A percentile compares a stretch with the other conserved stretches of the same genome.
phyloP scores from a whole-genome alignment of 1,139 yeast genomes.

The Candida freyschussii region DNA sequence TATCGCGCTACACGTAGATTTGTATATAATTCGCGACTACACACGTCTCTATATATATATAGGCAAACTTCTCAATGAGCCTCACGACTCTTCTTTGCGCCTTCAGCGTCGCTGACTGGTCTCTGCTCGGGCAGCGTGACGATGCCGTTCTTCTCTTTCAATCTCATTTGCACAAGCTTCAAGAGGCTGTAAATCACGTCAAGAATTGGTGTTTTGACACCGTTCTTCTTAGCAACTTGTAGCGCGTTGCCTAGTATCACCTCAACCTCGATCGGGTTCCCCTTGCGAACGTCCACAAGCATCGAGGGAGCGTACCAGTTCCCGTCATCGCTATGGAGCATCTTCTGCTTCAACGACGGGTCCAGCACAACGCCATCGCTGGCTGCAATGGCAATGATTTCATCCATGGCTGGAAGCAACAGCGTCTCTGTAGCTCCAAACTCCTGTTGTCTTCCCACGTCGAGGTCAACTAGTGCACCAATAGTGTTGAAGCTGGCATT shows the following conservation, averaged over 20 bases:
- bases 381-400: constrained; percentile 56
- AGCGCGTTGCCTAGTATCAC: constrained; percentile 71
- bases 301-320: constrained; percentile 65
- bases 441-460: constrained; percentile 55
- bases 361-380: constrained; percentile 53
- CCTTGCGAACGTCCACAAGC: constrained; percentile 67
- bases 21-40: no score
- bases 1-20: no score
- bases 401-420: constrained; percentile 61
- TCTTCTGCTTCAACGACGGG: constrained; percentile 37
- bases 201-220: constrained; percentile 56
- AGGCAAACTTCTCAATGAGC: no score
- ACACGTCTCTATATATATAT: no score
- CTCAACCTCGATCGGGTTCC: constrained; percentile 67
- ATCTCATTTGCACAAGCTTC: constrained; percentile 53
- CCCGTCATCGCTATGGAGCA: constrained; percentile 59
- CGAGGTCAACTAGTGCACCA: constrained; percentile 50
- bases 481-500: constrained; percentile 64
- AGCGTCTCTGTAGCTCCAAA: constrained; percentile 47
- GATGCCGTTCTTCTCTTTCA: constrained; percentile 49
- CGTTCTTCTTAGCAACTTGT: constrained; percentile 48
- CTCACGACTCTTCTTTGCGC: constrained; percentile 6
- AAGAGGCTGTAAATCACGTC: constrained; percentile 52
- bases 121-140: constrained; percentile 39
- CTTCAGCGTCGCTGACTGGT: constrained; percentile 27